Evolutionary conservation across 805 yeast genomes (phyloP).

Genomic region (Suhomyces sp.): DNA sequence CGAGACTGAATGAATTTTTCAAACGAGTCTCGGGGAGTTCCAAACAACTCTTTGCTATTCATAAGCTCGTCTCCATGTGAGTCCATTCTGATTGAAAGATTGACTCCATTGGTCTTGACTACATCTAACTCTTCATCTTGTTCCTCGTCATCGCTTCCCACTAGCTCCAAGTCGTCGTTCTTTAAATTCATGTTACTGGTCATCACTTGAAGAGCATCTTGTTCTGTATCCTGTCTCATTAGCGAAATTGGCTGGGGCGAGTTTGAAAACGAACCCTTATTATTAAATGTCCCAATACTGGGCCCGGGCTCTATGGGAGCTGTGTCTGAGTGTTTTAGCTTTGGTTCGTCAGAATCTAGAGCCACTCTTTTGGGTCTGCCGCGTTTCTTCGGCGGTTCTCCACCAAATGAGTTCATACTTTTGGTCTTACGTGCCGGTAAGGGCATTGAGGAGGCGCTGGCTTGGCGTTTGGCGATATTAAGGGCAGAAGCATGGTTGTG

Average conservation of each 20-base stretch:
- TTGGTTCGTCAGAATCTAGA: conserved; percentile 21
- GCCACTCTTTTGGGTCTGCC: conserved; percentile 38
- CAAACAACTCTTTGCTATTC: conserved; percentile 40
- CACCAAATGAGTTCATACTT: conserved; percentile 13
- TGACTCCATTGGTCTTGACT: conserved; percentile 1
- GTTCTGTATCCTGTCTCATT: conserved; percentile 36
- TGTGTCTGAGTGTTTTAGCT: conserved; percentile 31
- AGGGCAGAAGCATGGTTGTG: conserved; percentile 46
- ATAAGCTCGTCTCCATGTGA: conserved; percentile 32
- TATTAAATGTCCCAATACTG: conserved; percentile 30
- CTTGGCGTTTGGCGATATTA: conserved; percentile 35
- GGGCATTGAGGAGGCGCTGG: conserved; percentile 6
- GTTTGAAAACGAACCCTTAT: conserved; percentile 10
- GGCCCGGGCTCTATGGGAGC: conserved; percentile 32
- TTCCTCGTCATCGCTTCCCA: conserved; percentile 32
- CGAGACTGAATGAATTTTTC: conserved; percentile 27
- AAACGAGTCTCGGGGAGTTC: conserved; percentile 38
- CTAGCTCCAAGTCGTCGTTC: conserved; percentile 37
- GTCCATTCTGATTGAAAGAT: conserved; percentile 4
- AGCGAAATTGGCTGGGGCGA: conserved; percentile 11
- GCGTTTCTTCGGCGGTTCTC: conserved; percentile 33
- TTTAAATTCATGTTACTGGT: conserved; percentile 31
- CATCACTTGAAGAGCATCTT: conserved; percentile 37
- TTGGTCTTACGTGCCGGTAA: conserved; percentile 13
- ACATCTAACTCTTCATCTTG: conserved; percentile 9